These are phyloP conservation scores for Nemania abortiva DNA, from an alignment of 2,329 filamentous ascomycete species.

Conservation along the genomic window DNA sequence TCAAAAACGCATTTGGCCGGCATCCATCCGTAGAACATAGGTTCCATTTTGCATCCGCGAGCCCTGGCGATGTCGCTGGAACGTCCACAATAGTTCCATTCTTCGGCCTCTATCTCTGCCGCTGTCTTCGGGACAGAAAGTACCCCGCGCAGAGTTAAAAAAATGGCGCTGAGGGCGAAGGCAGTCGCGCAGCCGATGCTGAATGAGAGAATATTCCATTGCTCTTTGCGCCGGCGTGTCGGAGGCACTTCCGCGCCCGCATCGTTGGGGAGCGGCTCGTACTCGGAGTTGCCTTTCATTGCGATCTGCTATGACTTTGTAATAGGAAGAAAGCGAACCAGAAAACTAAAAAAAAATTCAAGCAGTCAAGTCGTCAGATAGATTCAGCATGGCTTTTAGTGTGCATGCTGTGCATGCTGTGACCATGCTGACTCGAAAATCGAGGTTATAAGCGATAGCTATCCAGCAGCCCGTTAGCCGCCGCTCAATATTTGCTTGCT, in stretches of 20 bases:
- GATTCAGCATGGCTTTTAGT: no score
- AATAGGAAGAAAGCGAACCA: no score
- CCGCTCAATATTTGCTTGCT: no score
- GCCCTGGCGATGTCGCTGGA: conserved; percentile 32
- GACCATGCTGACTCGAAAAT: no score
- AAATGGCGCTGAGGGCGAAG: conserved; percentile 1
- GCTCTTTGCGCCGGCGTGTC: not conserved
- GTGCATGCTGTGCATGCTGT: no score
- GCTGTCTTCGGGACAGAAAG: conserved; percentile 22
- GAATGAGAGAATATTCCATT: conserved; percentile 17
- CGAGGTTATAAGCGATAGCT: no score
- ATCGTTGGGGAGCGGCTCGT: no score
- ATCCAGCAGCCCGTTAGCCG: no score
- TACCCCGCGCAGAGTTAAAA: not conserved
- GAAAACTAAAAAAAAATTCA: no score
- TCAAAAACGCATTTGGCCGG: conserved; percentile 40
- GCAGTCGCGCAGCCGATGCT: conserved; percentile 5
- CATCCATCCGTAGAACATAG: conserved; percentile 43
- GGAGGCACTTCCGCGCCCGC: not conserved
- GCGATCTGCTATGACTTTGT: no score
- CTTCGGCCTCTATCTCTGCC: conserved; percentile 36
- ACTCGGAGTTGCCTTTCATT: no score
- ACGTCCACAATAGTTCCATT: conserved; percentile 42
- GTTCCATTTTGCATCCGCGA: conserved; percentile 43
- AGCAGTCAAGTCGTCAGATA: no score